Evolutionary conservation across 106 monocot genomes (phyloP).

Genomic region (Cymbidium sinense): DNA sequence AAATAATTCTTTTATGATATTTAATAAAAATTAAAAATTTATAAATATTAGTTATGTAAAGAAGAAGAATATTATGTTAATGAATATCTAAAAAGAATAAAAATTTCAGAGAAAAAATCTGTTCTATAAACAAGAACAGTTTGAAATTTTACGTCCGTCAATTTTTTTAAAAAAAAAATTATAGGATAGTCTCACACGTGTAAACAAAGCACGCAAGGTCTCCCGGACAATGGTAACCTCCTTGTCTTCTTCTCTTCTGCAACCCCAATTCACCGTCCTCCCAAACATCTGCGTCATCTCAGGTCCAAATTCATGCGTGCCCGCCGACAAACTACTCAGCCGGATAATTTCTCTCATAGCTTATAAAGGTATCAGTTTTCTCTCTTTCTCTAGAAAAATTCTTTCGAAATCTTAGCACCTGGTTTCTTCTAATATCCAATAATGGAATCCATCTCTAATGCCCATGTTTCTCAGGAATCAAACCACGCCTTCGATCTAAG

Average conservation of each 20-base stretch:
- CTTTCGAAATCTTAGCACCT: background rate
- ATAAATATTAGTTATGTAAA: too few relatives aligned
- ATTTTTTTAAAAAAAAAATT: background rate
- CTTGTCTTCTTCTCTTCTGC: background rate
- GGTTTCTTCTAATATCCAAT: background rate
- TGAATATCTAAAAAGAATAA: too few relatives aligned
- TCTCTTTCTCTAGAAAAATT: background rate
- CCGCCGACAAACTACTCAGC: background rate
- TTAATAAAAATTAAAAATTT: too few relatives aligned
- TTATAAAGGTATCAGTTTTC: background rate
- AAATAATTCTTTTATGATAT: too few relatives aligned
- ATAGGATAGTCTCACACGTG: background rate
- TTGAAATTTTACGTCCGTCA: too few relatives aligned
- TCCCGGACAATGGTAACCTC: background rate
- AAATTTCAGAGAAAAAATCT: too few relatives aligned
- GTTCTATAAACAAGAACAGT: too few relatives aligned
- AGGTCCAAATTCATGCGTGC: background rate
- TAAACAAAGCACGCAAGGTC: background rate
- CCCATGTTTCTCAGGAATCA: background rate
- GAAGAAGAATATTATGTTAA: too few relatives aligned
- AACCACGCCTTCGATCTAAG: conserved; percentile 1
- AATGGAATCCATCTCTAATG: conserved; percentile 2
- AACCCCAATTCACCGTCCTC: background rate
- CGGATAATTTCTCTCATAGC: background rate
- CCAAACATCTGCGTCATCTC: background rate